These are phyloP conservation scores for Xylaria sp. DNA, from an alignment of 2,329 filamentous ascomycete genomes.

Conservation along the genomic window DNA sequence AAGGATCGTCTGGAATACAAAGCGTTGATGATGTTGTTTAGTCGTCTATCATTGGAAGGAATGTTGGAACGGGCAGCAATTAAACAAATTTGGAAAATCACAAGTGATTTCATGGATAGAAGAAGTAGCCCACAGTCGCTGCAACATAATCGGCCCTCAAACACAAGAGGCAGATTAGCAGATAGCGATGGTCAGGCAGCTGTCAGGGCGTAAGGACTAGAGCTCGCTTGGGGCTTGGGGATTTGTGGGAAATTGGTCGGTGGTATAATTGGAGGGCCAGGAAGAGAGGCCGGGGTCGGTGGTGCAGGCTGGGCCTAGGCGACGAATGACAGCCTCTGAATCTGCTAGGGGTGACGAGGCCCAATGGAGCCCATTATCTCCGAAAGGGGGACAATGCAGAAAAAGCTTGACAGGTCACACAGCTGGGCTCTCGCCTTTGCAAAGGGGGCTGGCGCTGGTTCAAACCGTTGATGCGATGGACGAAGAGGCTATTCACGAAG, in stretches of 20 bases:
- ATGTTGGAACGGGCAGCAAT: slow-evolving; percentile 34
- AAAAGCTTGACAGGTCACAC: not conserved
- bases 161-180: slow-evolving; percentile 33
- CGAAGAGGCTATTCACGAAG: no score
- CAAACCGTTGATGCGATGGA: not conserved
- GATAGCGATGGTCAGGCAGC: no score
- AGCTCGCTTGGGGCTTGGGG: slow-evolving; percentile 27
- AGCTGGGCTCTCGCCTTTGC: no score
- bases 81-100: slow-evolving; percentile 37
- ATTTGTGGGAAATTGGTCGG: slow-evolving; percentile 30
- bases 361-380: slow-evolving; percentile 30
- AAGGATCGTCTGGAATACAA: slow-evolving; percentile 33
- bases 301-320: slow-evolving; percentile 26
- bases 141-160: slow-evolving; percentile 33
- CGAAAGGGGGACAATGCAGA: slow-evolving; percentile 11
- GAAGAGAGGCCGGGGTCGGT: slow-evolving; percentile 5
- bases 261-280: slow-evolving; percentile 6
- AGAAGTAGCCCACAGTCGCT: slow-evolving; percentile 21
- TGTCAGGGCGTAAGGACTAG: slow-evolving; percentile 33
- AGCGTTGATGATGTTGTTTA: slow-evolving; percentile 30
- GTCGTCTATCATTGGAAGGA: slow-evolving; percentile 34
- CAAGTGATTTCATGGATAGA: slow-evolving; percentile 37
- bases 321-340: slow-evolving; percentile 27
- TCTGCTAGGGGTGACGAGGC: slow-evolving; percentile 26
- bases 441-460: not conserved